A percentile compares a stretch with the other conserved stretches of the same genome.
Conservation (phyloP, 1,284 basidiomycete species). For the Ustilago tritici region DNA sequence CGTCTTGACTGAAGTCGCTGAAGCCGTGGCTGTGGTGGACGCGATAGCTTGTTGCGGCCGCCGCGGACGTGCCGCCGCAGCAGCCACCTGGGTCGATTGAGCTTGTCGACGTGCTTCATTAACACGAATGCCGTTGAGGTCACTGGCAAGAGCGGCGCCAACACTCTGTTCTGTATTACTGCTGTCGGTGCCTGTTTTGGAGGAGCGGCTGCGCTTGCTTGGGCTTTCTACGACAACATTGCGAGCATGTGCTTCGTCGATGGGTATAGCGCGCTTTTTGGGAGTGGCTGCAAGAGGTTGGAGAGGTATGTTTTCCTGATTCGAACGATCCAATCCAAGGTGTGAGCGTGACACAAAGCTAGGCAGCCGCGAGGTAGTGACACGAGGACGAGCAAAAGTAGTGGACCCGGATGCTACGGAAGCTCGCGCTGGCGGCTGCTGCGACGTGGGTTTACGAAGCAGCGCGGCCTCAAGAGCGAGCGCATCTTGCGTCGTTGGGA, state of each 20-base stretch:
- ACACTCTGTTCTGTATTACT: slow-evolving; percentile 49
- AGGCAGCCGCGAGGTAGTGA: slow-evolving; percentile 28
- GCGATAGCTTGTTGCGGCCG: slow-evolving; percentile 16
- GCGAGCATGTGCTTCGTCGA: slow-evolving; percentile 63
- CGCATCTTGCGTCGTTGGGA: slow-evolving; percentile 33
- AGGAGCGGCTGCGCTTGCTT: slow-evolving; percentile 58
- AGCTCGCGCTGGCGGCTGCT: slow-evolving; percentile 19
- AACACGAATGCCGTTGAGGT: slow-evolving; percentile 46
- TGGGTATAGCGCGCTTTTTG: slow-evolving; percentile 65
- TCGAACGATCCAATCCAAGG: slow-evolving; percentile 41
- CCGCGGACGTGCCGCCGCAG: slow-evolving; percentile 16
- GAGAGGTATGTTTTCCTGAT: slow-evolving; percentile 41
- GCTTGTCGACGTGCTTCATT: slow-evolving; percentile 30
- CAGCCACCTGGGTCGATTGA: slow-evolving; percentile 14
- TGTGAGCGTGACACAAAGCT: slow-evolving; percentile 51
- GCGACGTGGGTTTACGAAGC: slow-evolving; percentile 30
- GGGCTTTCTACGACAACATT: slow-evolving; percentile 55
- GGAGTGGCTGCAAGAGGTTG: slow-evolving; percentile 52
- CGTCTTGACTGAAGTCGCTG: slow-evolving; percentile 47
- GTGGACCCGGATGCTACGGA: not conserved
- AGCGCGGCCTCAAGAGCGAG: slow-evolving; percentile 20
- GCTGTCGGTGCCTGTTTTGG: slow-evolving; percentile 49
- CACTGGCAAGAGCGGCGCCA: slow-evolving; percentile 40
- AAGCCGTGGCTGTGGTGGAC: slow-evolving; percentile 7
- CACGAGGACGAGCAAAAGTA: slow-evolving; percentile 32